Evolutionary conservation across 2,329 filamentous ascomycete species (phyloP), one percentile per base, ranked within the genome.

Genomic region (Juglanconis sp.): DNA sequence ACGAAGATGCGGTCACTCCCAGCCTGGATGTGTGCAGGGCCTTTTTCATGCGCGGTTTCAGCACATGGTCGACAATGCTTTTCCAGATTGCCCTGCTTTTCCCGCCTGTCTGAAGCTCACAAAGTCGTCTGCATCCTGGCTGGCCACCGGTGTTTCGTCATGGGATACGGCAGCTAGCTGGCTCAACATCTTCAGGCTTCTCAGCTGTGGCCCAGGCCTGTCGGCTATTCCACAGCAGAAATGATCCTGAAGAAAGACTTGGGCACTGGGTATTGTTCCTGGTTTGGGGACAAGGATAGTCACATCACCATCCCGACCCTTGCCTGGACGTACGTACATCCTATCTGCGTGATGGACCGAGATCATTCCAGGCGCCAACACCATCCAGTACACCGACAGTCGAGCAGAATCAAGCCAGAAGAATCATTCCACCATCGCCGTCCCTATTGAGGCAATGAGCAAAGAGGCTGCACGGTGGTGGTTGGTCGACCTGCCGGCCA

Each of bases 1-100:
- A 56, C 44, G 53, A 56, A 34, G 47, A 56, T 30, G 42, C 44
- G 32, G 53, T 48, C 15, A 36, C 44, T 15, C 53, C 53, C 32
- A n/a, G 31, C 5, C 9, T 17, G 9, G 42, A 56, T 13, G 13
- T 6, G n/a, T 48, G 44, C 42, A 31, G 53, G 32, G 44, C 53
- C 31, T 38, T 48, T n/a, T 56, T 56, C 53, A 34, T 46, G 53
- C 53, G 34, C 44, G 53, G 53, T 32, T 56, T 56, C 32, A 36
- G 11, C n/a, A 15, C 42, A 3, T 56, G 53, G 40, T 36, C 42
- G 4, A 56, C 32, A 11, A 48, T 56, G 42, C 32, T 10, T 56
- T 48, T 10, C 40, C 53, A 6, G 11, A 13, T 1, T 17, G 47
- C 4, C 42, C 53, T 47, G 31, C 32, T 2, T 32, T 56, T 6